A percentile compares a stretch with the other conserved stretches of the same genome.
Evolutionary conservation across 148 eudicot species (phyloP).

Genomic region (Silene conica): DNA sequence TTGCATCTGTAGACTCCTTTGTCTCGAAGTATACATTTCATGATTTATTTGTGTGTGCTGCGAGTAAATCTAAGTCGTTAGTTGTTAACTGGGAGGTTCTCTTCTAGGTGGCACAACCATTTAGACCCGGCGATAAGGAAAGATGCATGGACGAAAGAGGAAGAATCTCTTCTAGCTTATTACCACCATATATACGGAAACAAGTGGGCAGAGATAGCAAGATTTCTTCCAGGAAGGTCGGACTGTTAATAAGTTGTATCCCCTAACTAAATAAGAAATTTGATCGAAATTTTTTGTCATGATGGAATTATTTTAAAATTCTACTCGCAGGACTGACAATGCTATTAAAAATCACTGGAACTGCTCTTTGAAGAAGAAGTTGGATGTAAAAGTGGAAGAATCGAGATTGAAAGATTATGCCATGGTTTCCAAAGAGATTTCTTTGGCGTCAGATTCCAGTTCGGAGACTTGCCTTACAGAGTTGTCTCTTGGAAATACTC

Average conservation of each 20-base stretch:
- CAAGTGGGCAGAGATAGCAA: constrained; percentile 86
- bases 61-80: background rate
- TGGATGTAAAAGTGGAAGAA: constrained; percentile 32
- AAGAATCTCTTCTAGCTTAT: constrained; percentile 52
- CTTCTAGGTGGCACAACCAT: constrained; percentile 82
- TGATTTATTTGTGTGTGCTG: background rate
- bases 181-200: constrained; percentile 70
- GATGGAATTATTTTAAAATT: background rate
- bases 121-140: constrained; percentile 73
- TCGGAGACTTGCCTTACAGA: constrained; percentile 48
- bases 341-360: constrained; percentile 96
- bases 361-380: constrained; percentile 59
- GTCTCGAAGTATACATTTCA: background rate
- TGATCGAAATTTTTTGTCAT: background rate
- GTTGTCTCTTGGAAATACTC: constrained; percentile 44
- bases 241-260: background rate
- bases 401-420: constrained; percentile 11
- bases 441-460: constrained; percentile 16
- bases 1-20: background rate
- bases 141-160: constrained; percentile 78
- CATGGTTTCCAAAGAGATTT: no score
- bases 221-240: constrained; percentile 90
- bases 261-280: background rate
- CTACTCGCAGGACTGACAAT: constrained; percentile 65
- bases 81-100: background rate